A percentile compares a stretch with the other conserved stretches of the same genome.
phyloP scores from a whole-genome alignment of 2,329 filamentous ascomycete genomes.

The Hymenotorrendiella dingleyae region DNA sequence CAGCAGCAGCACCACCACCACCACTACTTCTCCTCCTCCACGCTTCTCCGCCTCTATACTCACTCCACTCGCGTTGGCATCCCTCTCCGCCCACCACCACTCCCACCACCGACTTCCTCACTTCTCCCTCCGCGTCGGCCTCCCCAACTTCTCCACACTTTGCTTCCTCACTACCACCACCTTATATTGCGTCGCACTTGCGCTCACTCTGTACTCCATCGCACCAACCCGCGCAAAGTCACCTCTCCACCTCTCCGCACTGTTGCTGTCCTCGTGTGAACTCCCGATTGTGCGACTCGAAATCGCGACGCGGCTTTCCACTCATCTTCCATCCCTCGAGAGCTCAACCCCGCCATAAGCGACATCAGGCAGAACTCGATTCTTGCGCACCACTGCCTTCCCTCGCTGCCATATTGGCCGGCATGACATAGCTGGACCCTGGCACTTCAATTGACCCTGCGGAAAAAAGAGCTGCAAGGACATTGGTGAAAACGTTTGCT shows the following conservation, averaged over 20 bases:
- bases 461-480: not conserved
- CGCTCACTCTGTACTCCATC: not conserved
- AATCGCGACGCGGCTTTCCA: not conserved
- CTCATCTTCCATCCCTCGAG: no score
- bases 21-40: not conserved
- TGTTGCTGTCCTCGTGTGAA: not conserved
- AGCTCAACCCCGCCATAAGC: constrained; percentile 2
- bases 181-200: not conserved
- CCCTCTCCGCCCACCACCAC: no score
- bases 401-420: not conserved
- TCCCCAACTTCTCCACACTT: not conserved
- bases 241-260: not conserved
- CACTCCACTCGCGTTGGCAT: no score
- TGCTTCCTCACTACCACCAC: not conserved
- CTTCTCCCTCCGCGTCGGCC: not conserved
- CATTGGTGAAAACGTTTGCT: no score
- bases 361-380: not conserved
- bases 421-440: not conserved
- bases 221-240: not conserved
- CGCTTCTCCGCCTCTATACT: not conserved
- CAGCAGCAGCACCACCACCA: no score
- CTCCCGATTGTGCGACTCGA: constrained; percentile 5
- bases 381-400: not conserved
- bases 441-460: not conserved
- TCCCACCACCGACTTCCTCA: no score